Conservation (phyloP, 768 basidiomycete species). For the Strobilomyces dryophilus region DNA sequence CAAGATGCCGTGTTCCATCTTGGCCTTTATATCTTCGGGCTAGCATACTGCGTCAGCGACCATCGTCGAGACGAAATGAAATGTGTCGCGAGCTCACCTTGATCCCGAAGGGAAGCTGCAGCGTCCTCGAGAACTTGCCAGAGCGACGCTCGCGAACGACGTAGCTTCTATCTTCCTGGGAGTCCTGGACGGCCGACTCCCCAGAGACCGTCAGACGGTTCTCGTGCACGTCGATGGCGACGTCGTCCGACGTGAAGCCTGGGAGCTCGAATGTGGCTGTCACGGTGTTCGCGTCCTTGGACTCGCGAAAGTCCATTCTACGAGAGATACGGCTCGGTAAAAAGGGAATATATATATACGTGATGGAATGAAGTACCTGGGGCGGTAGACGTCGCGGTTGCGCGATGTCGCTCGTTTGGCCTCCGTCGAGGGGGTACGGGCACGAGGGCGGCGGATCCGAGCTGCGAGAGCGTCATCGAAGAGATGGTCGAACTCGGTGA, state of each 20-base stretch:
- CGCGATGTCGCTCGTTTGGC: neutral
- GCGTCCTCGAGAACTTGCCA: constrained; percentile 42
- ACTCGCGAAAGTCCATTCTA: constrained; percentile 47
- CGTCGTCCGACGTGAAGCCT: constrained; percentile 46
- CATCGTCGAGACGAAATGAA: neutral
- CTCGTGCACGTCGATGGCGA: constrained; percentile 45
- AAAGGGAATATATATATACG: neutral
- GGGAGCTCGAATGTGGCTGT: constrained; percentile 55
- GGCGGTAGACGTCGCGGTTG: constrained; percentile 1
- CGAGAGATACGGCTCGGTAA: neutral
- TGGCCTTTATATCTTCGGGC: constrained; percentile 44
- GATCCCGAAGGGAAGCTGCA: constrained; percentile 45
- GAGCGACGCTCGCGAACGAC: constrained; percentile 41
- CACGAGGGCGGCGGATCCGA: constrained; percentile 5
- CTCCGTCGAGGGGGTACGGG: neutral
- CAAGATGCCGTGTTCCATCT: constrained; percentile 37
- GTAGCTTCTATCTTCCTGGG: constrained; percentile 36
- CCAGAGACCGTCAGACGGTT: constrained; percentile 46
- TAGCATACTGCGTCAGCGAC: constrained; percentile 11
- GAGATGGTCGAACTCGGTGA: constrained; percentile 3
- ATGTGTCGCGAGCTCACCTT: constrained; percentile 31
- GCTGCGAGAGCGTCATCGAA: constrained; percentile 22
- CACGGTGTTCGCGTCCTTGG: constrained; percentile 37
- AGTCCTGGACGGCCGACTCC: constrained; percentile 31
- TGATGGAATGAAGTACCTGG: constrained; percentile 15